Evolutionary conservation across 768 basidiomycete species (phyloP), one percentile per base, ranked within the genome.

Genomic region (Serendipita indica): DNA sequence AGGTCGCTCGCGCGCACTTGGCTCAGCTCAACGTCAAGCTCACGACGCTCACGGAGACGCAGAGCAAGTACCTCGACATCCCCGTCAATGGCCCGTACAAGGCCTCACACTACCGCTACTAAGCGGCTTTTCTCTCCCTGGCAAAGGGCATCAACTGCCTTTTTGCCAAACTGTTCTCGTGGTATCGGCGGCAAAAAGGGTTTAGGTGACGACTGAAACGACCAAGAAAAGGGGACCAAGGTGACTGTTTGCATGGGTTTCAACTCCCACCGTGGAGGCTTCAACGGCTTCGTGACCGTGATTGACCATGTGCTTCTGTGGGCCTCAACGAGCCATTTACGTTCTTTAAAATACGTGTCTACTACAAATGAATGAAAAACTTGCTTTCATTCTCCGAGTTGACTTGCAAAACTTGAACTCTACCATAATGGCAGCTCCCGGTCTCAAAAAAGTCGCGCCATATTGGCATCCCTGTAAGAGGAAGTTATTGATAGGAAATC

Each of bases 1-100:
- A 97, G 74, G 96, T 99, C 65, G 96, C 96, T 41, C 89, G 93
- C 64, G 91, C 96, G 56, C 96, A 99, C 73, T 77, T 97, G 60
- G 78, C 77, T 54, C 84, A 88, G 68, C 79, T 98, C 67, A 90
- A 89, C 69, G 89, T 99, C 76, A 91, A 93, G 77, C 79, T 99
- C 72, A 94, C 92, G 43, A 74, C 74, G 62, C 77, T 91, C 63
- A 73, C 76, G 25, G 34, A 77, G 12, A 78, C 77, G 62, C 96
- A 99, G 74, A 81, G 92, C 65, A 72, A 75, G 46, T 99, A 99
- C 79, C 82, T 98, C 62, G 92, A 92, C 71, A 82, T 98, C 64
- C 89, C 91, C 60, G 74, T 78, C 65, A 72, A 78, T 62, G 96
- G 94, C 43, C 84, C 84, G 27, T 86, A 83, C 79, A 86, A 86